These are phyloP conservation scores for Stygiomarasmius scandens DNA, from an alignment of 1,284 basidiomycete species.

Conservation along the genomic window DNA sequence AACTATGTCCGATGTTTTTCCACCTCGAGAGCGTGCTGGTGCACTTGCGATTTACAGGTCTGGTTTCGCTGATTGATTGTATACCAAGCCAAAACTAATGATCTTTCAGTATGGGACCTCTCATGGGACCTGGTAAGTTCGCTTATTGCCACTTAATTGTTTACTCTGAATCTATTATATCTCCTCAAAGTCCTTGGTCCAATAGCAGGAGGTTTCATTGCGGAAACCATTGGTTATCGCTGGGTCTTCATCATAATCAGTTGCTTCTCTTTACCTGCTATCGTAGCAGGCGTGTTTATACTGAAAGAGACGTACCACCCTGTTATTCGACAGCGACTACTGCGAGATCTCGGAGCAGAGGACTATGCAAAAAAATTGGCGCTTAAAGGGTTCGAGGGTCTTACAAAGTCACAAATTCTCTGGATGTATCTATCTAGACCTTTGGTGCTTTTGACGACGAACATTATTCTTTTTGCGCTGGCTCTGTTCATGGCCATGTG, in stretches of 20 bases:
- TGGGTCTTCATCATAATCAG: slow-evolving; percentile 64
- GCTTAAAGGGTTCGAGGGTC: slow-evolving; percentile 37
- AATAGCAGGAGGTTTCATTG: slow-evolving; percentile 64
- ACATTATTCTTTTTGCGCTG: slow-evolving; percentile 63
- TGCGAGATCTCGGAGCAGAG: slow-evolving; percentile 37
- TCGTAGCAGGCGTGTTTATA: slow-evolving; percentile 51
- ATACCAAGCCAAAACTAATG: too few species aligned
- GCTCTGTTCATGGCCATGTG: slow-evolving; percentile 67
- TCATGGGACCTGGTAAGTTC: slow-evolving; percentile 45
- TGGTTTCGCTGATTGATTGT: too few species aligned
- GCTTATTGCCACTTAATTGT: not conserved
- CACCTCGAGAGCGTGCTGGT: slow-evolving; percentile 59
- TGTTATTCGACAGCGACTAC: slow-evolving; percentile 52
- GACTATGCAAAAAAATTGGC: slow-evolving; percentile 33
- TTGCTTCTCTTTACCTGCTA: too few species aligned
- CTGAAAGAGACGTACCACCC: slow-evolving; percentile 68
- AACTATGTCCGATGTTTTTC: slow-evolving; percentile 63
- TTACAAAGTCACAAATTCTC: slow-evolving; percentile 39
- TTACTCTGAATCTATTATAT: slow-evolving; percentile 27
- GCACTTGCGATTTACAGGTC: slow-evolving; percentile 68
- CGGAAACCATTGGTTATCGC: slow-evolving; percentile 57
- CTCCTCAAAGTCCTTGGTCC: slow-evolving; percentile 62
- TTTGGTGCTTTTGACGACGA: slow-evolving; percentile 53
- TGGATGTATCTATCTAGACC: slow-evolving; percentile 56
- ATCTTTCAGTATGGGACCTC: slow-evolving; percentile 63